phyloP scores from a whole-genome alignment of 1,284 basidiomycete genomes.

The Athelia sp. region DNA sequence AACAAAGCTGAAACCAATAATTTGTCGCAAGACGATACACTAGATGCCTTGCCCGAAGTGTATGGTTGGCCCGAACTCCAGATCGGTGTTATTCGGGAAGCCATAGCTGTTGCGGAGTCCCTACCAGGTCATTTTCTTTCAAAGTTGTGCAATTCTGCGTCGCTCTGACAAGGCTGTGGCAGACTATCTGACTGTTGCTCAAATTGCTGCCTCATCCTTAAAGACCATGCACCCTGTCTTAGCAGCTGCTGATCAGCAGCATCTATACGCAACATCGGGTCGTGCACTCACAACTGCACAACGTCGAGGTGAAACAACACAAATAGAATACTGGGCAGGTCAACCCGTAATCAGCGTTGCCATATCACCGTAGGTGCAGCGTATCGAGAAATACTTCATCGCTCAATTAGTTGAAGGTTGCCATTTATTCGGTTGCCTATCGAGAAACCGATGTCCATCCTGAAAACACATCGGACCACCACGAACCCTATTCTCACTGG shows the following conservation, averaged over 20 bases:
- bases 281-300: constrained; percentile 68
- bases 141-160: constrained; percentile 2
- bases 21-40: constrained; percentile 32
- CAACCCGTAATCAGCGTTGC: constrained; percentile 77
- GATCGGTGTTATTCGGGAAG: constrained; percentile 86
- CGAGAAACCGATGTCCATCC: constrained; percentile 62
- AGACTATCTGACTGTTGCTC: constrained; percentile 76
- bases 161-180: constrained; percentile 8
- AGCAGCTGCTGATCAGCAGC: constrained; percentile 67
- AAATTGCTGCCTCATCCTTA: constrained; percentile 75
- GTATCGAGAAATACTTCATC: constrained; percentile 8
- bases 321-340: constrained; percentile 81
- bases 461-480: constrained; percentile 37
- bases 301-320: constrained; percentile 67
- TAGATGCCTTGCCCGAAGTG: constrained; percentile 38
- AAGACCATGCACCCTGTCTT: constrained; percentile 65
- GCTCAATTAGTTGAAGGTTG: constrained; percentile 40
- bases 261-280: constrained; percentile 68
- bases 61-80: constrained; percentile 95
- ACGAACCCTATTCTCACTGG: constrained; percentile 46
- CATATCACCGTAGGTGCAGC: constrained; percentile 58
- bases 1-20: constrained; percentile 9
- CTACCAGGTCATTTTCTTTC: constrained; percentile 67
- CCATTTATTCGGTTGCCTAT: constrained; percentile 66
- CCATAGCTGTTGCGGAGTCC: constrained; percentile 85